Base-by-base conservation (phyloP, 108 stramenopile species). In the Craspedostauros australis region DNA sequence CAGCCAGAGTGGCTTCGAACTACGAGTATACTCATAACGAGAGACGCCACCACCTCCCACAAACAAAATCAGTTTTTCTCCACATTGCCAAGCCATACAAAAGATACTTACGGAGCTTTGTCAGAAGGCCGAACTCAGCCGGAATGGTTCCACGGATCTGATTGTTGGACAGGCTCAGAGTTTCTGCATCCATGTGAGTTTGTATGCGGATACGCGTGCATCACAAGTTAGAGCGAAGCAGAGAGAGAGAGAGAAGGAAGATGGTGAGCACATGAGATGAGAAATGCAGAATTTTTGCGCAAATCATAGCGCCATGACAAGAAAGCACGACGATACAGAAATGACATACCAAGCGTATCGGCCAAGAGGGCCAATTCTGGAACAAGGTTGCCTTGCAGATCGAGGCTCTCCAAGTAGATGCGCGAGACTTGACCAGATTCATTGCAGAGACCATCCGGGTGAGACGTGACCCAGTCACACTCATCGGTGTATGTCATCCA, bases 91-190 rank as follows among this genome's bases (percentile, higher is more conserved):
- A n/a, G n/a, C n/a, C n/a, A n/a, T n/a, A n/a, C n/a, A 44, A 15
- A 15, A 15, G n/a, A 20, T 20, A 50, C 50, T 7, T 3, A 76
- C 66, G 18, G 37, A 63, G 32, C 52, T 54, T n/a, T 45, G 72
- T 11, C 27, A 49, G 39, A 25, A 14, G 23, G 28, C 34, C 38
- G 0, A 80, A 34, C 54, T 74, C 70, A 37, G 39, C 25, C 0
- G 83, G 79, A 3, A 84, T 26, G n/a, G 55, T 60, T 26, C 83
- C 83, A 19, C 60, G 30, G 11, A 84, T 11, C 20, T 70, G 69
- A 47, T 84, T 84, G 18, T 57, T 63, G 0, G 73, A 72, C 45
- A 84, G 52, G 62, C 76, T 73, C 26, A 84, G 39, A 4, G 49
- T 21, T 47, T 39, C 46, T 59, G 52, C 2, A 8, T 19, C 5